Conservation (phyloP, 139 green algal genomes). For the Pleodorina starrii region DNA sequence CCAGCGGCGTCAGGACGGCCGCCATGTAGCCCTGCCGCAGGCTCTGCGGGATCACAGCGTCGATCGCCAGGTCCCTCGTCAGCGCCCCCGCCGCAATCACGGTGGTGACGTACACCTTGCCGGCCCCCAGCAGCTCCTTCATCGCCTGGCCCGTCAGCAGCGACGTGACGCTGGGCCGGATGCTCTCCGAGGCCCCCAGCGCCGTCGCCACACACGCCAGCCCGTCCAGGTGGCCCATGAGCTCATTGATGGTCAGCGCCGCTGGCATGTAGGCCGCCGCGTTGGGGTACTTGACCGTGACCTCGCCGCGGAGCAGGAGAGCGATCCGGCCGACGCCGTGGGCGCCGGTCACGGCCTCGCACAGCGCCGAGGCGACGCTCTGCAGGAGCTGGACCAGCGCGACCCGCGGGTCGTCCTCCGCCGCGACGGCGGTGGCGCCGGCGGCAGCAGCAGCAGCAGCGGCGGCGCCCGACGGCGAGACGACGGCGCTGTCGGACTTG, state of each 20-base stretch:
- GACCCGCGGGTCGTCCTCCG: neutral
- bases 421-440: neutral
- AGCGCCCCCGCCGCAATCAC: slow-evolving; percentile 29
- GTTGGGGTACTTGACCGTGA: slow-evolving; percentile 6
- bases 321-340: slow-evolving; percentile 29
- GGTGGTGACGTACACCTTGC: slow-evolving; percentile 36
- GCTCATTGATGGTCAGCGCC: slow-evolving; percentile 40
- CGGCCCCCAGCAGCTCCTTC: slow-evolving; percentile 36
- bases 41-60: slow-evolving; percentile 9
- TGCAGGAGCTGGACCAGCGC: neutral
- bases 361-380: neutral
- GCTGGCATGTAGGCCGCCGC: slow-evolving; percentile 31
- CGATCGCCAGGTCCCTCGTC: slow-evolving; percentile 32
- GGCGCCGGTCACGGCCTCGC: slow-evolving; percentile 3
- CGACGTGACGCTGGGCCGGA: neutral
- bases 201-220: neutral
- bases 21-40: slow-evolving; percentile 41
- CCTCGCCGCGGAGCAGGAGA: slow-evolving; percentile 37
- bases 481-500: neutral
- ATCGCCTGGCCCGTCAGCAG: slow-evolving; percentile 21
- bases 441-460: no score
- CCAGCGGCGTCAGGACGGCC: slow-evolving; percentile 35
- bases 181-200: neutral
- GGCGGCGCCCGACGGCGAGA: neutral
- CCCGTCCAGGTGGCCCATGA: slow-evolving; percentile 30